Evolutionary conservation across 2,329 filamentous ascomycete genomes (phyloP), one percentile per base, ranked within the genome.

Genomic region (Colletotrichum lupini): DNA sequence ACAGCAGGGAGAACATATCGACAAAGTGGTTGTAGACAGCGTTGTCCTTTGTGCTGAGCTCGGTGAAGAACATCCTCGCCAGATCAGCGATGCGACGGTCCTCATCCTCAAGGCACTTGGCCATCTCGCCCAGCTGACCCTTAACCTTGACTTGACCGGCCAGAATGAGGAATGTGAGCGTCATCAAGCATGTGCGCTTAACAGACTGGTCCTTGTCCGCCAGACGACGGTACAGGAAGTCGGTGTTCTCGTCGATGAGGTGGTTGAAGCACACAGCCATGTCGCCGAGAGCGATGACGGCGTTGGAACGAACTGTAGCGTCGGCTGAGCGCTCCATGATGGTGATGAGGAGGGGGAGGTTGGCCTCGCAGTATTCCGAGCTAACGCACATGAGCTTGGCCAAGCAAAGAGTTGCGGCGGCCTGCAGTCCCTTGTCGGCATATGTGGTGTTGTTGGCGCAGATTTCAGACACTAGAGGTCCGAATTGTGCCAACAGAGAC

Each of bases 201-300:
- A 99, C 97, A 3, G 93, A 96, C 26, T 91, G 90, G 77, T 98
- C 95, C 19, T 90, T 87, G 79, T 99, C 97, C 19, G 97, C 97
- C 8, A 99, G 89, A 22, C 97, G 92, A 24, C 97, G 92, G 83
- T 99, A 99, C 55, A 99, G 84, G 86, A 98, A 99, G 81, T 99
- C 97, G 0, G 97, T 99, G 83, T 99, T 98, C 84, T 99, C 97
- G 80, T 99, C 97, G 77, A 99, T 98, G 62, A 99, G 90, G 80
- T 99, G 97, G 80, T 99, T 99, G 89, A 99, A 99, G 88, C 95
- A 98, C 26, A 99, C 97, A 0, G 97, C 97, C 97, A 99, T 99
- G 81, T 99, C 97, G 52, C 97, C 97, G 0, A 99, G 91, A 0
- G 97, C 96, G 77, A 99, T 97, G 22, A 99, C 97, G 11, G 97